Base-by-base conservation (phyloP, 2,329 filamentous ascomycete species). In the Colletotrichum tamarilloi region DNA sequence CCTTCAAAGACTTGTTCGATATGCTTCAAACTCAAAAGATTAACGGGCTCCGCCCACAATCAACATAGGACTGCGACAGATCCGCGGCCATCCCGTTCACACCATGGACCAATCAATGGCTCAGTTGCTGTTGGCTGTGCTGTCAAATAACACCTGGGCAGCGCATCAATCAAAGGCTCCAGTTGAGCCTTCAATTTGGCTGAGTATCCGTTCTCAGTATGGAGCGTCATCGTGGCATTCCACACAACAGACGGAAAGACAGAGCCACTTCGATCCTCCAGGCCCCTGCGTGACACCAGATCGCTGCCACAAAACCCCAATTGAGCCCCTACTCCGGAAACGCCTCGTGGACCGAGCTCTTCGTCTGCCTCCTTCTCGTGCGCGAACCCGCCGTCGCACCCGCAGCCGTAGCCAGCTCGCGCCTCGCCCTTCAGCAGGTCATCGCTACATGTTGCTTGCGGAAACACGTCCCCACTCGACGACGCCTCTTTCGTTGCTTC, bases 261-360 rank as follows among this genome's bases (percentile, higher is more conserved):
- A 12, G 19, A 30, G 24, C 66, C 28, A 59, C 58, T 53, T 55
- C 60, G 30, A 59, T 64, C n/a, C n/a, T 32, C n/a, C 14, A 67
- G 60, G 64, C 67, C 70, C 62, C 35, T 70, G 70, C 70, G 28
- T 60, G 26, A 65, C 26, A 73, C 56, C 55, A 70, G 59, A 73
- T 73, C 67, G 70, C 55, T 69, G 46, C 60, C 35, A 56, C 24
- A 57, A 32, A 14, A 52, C 32, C 60, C 70, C 67, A 65, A 70
- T 70, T 53, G 59, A 60, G 70, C 55, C 46, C 56, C 42, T 42
- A 60, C 32, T 62, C 66, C 70, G 66, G 60, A 65, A 73, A 56
- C 67, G 67, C 67, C 70, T 69, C 46, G 53, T 55, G 53, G 24
- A 26, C 11, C 22, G 24, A 24, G 24, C 65, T 55, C 59, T 63